Base-by-base conservation (phyloP, 305 asterid genomes). In the Petunia hybrid region DNA sequence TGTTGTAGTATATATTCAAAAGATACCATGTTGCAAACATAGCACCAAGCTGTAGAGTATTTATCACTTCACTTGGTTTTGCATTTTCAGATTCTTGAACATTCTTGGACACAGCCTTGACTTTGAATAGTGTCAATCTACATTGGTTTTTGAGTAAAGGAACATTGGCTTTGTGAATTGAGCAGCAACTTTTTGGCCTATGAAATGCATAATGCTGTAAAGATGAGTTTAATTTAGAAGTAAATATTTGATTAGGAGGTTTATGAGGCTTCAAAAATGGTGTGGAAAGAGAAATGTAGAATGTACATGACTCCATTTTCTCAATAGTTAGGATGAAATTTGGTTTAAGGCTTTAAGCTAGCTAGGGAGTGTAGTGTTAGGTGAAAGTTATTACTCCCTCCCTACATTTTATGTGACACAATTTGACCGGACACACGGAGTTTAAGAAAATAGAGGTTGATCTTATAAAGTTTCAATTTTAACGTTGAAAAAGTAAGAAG, bases 1-100 rank as follows among this genome's bases (percentile, higher is more conserved):
- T 91, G 91, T 94, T 94, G 97, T 91, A 94, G 88, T 83, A 90
- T 41, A 93, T 93, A 85, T 94, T 94, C 82, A 94, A 83, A 59
- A 87, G 51, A 83, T 93, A 95, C 98, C 98, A 95, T 43, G 85
- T 77, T 14, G 73, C 89, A 88, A 95, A 92, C 98, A 93, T 93
- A 60, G 80, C 67, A 35, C 93, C 98, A 64, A 95, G 92, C 90
- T 89, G 90, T 76, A 93, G 48, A 36, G 60, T 51, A 59, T 82
- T 83, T 60, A 75, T 6, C 85, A 84, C 46, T 39, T 74, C 87
- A n/a, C 69, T 67, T 13, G 71, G 43, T 31, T 82, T 88, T 0
- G 74, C 80, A 0, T 77, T 81, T 59, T 84, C 89, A 46, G 71
- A 78, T 16, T 13, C 74, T 62, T 76, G 85, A 12, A 80, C 85